phyloP scores from a whole-genome alignment of 192 early-diverging fungal genomes.

The Gryganskiella cystojenkinii region DNA sequence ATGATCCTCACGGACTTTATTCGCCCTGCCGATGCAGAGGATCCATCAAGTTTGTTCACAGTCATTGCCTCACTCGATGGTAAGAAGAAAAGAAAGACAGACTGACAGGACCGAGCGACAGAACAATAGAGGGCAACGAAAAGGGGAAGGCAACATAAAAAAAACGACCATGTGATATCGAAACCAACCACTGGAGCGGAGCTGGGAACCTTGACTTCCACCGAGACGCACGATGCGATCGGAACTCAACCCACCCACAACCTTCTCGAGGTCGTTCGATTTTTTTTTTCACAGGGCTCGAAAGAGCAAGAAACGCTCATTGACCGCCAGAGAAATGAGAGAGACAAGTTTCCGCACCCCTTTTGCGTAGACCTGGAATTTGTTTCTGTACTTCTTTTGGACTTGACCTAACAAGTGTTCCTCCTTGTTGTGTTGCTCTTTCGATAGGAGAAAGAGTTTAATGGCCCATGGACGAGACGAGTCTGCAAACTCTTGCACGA shows the following conservation, averaged over 20 bases:
- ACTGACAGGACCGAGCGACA: background rate
- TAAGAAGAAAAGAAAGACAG: background rate
- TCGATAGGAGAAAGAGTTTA: slow-evolving; percentile 47
- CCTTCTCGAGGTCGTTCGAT: too few species aligned
- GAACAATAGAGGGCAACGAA: background rate
- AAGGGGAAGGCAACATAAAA: background rate
- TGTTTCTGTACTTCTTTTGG: background rate
- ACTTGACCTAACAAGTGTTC: too few species aligned
- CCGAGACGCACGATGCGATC: background rate
- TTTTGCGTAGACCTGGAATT: background rate
- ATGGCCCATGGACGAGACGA: slow-evolving; percentile 47
- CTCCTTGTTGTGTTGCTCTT: background rate
- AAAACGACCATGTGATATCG: too few species aligned
- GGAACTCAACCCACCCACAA: too few species aligned
- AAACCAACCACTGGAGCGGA: background rate
- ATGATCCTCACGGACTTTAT: slow-evolving; percentile 44
- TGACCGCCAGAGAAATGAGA: too few species aligned
- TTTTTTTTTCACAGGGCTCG: too few species aligned
- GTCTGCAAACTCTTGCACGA: slow-evolving; percentile 47
- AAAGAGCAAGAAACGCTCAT: too few species aligned
- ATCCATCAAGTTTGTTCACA: slow-evolving; percentile 51
- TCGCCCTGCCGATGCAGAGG: slow-evolving; percentile 47
- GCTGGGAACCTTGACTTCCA: background rate
- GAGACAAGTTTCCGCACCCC: too few species aligned
- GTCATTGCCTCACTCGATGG: slow-evolving; percentile 49